Percentiles rank a stretch among this genome's conserved stretches.
Conservation (phyloP, 768 basidiomycete species). For the Coprinopsis cinerea region DNA sequence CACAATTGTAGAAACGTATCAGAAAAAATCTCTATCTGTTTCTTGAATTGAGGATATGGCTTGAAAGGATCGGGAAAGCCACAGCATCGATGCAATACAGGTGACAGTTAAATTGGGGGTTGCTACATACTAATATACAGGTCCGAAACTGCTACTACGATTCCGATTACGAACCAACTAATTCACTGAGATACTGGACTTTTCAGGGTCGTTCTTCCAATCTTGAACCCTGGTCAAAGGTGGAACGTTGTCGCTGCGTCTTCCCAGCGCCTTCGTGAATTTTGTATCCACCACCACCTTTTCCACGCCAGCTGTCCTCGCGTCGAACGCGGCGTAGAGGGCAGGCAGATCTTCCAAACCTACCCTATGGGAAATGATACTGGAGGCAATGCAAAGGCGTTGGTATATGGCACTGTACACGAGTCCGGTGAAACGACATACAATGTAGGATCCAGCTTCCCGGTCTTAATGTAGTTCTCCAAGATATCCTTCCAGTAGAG, state of each 20-base stretch:
- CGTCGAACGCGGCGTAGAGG: slow-evolving; percentile 61
- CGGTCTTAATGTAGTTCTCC: slow-evolving; percentile 54
- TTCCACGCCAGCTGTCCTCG: slow-evolving; percentile 46
- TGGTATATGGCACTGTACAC: not conserved
- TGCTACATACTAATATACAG: no score
- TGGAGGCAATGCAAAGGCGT: slow-evolving; percentile 8
- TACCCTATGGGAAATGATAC: slow-evolving; percentile 53
- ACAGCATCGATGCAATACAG: no score
- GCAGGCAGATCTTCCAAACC: slow-evolving; percentile 61
- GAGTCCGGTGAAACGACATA: slow-evolving; percentile 19
- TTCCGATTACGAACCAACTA: not conserved
- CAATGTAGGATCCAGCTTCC: slow-evolving; percentile 64
- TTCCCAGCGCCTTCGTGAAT: slow-evolving; percentile 27
- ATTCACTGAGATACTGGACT: not conserved
- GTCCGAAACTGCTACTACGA: no score
- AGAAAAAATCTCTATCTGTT: no score
- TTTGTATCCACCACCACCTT: slow-evolving; percentile 76
- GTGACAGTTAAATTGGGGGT: no score
- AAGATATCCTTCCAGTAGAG: slow-evolving; percentile 70
- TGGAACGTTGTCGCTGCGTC: slow-evolving; percentile 41
- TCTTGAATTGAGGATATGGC: no score
- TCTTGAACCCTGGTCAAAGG: slow-evolving; percentile 49
- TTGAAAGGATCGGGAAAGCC: no score
- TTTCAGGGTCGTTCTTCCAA: slow-evolving; percentile 18
- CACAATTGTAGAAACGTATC: no score